Conservation (phyloP, 2,329 filamentous ascomycete genomes). For the Mycosphaerelloides madeirae region DNA sequence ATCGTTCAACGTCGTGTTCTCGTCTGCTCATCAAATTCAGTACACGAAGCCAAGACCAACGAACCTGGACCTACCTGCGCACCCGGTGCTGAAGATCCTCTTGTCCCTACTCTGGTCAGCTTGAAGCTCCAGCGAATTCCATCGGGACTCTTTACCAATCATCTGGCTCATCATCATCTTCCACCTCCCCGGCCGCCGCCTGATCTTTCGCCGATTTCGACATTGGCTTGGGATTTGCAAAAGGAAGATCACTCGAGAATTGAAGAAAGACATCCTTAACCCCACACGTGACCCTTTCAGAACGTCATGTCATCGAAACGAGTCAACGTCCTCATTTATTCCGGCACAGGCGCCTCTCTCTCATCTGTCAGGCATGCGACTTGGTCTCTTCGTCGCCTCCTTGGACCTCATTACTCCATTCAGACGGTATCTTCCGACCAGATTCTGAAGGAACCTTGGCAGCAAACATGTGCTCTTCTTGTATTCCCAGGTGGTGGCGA, state of each 20-base stretch:
- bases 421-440: slow-evolving; percentile 74
- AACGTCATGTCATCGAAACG: slow-evolving; percentile 47
- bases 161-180: slow-evolving; percentile 83
- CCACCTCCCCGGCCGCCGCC: slow-evolving; percentile 22
- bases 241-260: slow-evolving; percentile 1
- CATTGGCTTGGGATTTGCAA: slow-evolving; percentile 18
- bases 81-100: slow-evolving; percentile 94
- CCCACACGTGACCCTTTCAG: slow-evolving; percentile 12
- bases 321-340: slow-evolving; percentile 91
- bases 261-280: slow-evolving; percentile 4
- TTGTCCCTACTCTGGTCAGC: slow-evolving; percentile 67
- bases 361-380: slow-evolving; percentile 88
- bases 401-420: slow-evolving; percentile 88
- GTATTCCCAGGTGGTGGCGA: slow-evolving; percentile 95
- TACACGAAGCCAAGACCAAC: not conserved
- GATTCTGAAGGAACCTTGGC: slow-evolving; percentile 88
- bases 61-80: slow-evolving; percentile 59
- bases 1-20: slow-evolving; percentile 86
- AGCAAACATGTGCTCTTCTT: slow-evolving; percentile 75
- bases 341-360: slow-evolving; percentile 77
- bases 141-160: slow-evolving; percentile 66
- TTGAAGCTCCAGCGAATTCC: not conserved
- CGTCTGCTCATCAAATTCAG: slow-evolving; percentile 53
- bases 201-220: slow-evolving; percentile 27
- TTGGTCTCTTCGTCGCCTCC: slow-evolving; percentile 76